Evolutionary conservation across 2,329 filamentous ascomycete species (phyloP), one percentile per base, ranked within the genome.

Genomic region (Septoria linicola): DNA sequence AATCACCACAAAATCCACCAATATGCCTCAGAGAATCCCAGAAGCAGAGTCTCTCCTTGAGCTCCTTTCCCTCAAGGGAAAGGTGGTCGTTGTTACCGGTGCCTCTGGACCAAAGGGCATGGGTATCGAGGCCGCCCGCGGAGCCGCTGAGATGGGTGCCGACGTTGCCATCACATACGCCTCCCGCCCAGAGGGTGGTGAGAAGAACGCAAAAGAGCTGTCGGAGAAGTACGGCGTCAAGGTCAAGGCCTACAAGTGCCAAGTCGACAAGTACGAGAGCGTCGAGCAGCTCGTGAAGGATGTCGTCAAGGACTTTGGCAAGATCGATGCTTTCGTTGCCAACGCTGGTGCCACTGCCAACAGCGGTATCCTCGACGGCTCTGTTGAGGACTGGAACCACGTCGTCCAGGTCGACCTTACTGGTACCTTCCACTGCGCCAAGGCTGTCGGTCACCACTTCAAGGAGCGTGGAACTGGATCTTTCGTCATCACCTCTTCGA

Each of bases 321-420:
- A 83, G 72, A 79, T 85, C 63, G 82, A 85, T 63, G 79, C 78
- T 62, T 84, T 85, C 71, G 79, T 85, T 59, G 82, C 82, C 70
- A 86, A 86, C 69, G 85, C 86, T 16, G 86, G 86, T 50, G 80
- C 82, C 55, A 88, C 86, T 4, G 84, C 85, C 60, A 79, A 85
- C 72, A 74, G 73, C 49, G 85, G 85, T 51, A 78, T 88, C 65
- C 75, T 88, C 41, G 85, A 89, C 57, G 82, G 82, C 66, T 80
- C 81, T 19, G 82, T 87, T 17, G 78, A 85, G 65, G 87, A 89
- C 66, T 82, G 83, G 67, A 83, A 90, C 67, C 80, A 83, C 70
- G 88, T 95, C 76, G 79, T 95, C 70, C 81, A 87, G 63, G 85
- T 92, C 65, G 95, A 96, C 71, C 78, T 95, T 61, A 93, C 84